Conservation (phyloP, 257 asterid species). For the Solanum piurae region DNA sequence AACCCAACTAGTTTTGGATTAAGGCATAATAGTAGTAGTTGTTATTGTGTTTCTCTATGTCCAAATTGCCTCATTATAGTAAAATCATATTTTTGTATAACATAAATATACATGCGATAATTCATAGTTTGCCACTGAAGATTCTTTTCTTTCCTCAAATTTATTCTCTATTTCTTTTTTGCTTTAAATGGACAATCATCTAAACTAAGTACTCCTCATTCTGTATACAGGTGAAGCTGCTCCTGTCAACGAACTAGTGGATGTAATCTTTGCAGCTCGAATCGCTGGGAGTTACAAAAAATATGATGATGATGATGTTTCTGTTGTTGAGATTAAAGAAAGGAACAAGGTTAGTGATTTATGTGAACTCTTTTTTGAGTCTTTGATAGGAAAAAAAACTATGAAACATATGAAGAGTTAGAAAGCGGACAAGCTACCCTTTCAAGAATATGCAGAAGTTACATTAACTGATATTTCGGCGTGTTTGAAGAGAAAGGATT, state of each 20-base stretch:
- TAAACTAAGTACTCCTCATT: constrained; percentile 3
- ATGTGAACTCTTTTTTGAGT: neutral
- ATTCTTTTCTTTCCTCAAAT: neutral
- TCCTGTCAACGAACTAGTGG: constrained; percentile 49
- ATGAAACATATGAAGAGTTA: neutral
- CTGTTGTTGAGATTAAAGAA: constrained; percentile 25
- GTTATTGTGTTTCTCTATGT: neutral
- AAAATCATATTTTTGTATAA: neutral
- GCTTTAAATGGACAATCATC: neutral
- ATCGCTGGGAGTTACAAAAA: constrained; percentile 60
- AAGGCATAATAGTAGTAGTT: neutral
- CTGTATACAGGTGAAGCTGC: constrained; percentile 56
- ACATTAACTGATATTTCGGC: neutral
- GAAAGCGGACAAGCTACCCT: neutral
- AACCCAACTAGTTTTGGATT: neutral
- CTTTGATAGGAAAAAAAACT: neutral
- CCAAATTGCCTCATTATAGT: neutral
- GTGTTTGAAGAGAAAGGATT: neutral
- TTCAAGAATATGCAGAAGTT: neutral
- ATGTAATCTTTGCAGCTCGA: constrained; percentile 75
- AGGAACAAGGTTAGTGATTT: constrained; percentile 32
- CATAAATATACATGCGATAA: neutral
- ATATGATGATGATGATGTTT: constrained; percentile 18
- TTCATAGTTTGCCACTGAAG: neutral
- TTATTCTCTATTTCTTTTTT: neutral